These are phyloP conservation scores for Mucor mucedo DNA, from an alignment of 371 early-diverging fungal genomes.

Conservation along the genomic window DNA sequence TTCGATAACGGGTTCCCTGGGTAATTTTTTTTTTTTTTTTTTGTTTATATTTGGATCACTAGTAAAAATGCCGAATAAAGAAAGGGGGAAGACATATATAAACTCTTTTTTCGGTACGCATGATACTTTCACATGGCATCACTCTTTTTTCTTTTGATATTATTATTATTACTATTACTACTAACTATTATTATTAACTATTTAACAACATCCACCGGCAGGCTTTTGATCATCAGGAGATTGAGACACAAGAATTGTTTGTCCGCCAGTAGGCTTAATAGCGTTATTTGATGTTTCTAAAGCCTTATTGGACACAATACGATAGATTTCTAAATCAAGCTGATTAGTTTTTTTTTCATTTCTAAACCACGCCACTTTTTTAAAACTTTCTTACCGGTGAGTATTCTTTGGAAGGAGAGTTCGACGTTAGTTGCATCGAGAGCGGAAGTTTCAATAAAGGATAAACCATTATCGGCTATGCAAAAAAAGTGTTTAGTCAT, in stretches of 20 bases:
- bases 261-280: conserved; percentile 75
- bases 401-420: conserved; percentile 33
- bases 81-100: neutral
- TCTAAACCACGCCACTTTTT: too few species aligned
- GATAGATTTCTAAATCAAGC: conserved; percentile 77
- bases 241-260: conserved; percentile 76
- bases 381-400: conserved; percentile 23
- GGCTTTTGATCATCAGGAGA: conserved; percentile 67
- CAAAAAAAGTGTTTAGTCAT: neutral
- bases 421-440: conserved; percentile 91
- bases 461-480: conserved; percentile 80
- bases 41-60: neutral
- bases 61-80: neutral
- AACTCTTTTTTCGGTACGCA: neutral
- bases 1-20: conserved; percentile 3
- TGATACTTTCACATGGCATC: conserved; percentile 3
- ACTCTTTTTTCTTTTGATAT: neutral
- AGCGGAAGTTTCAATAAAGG: conserved; percentile 93
- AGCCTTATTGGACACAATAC: conserved; percentile 92
- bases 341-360: neutral
- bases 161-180: neutral
- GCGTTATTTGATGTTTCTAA: conserved; percentile 75
- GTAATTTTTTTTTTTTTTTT: neutral
- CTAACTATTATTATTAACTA: too few species aligned
- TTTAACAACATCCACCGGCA: conserved; percentile 81